Evolutionary conservation across 2,329 filamentous ascomycete genomes (phyloP), one percentile per base, ranked within the genome.

Genomic region (Penicillium expansum): DNA sequence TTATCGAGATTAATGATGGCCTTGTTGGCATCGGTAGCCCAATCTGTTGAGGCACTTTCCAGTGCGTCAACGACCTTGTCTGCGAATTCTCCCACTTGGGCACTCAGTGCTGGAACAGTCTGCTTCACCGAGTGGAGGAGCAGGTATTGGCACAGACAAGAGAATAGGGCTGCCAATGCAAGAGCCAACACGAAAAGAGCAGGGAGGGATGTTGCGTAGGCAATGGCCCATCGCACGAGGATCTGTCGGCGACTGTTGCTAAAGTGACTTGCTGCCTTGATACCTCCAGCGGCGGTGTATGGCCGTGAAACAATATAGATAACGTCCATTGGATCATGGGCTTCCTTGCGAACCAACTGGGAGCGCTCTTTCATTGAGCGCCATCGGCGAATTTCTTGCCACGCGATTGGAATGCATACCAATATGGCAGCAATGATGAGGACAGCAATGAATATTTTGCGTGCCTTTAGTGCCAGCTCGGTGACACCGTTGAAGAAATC

Each of bases 131-230:
- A 79, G 60, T 80, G 83, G 52, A 96, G 83, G n/a, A 97, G 79
- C 53, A 93, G 81, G 63, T 83, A 89, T 77, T 96, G 92, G 72
- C 89, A 94, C 35, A 92, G 79, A 72, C 91, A 95, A 24, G 89
- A 86, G 66, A 96, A 84, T 44, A 95, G 83, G 3, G 92, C 92
- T 1, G 92, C 91, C 10, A 95, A 69, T 10, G 89, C 92, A 39
- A 97, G 85, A 5, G 88, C 87, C 7, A 97, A 82, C 6, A 97
- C 84, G 67, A 97, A 92, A n/a, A 97, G 79, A 18, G 92, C 92
- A 0, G 91, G 85, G 0, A 88, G 77, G 0, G 92, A 92, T 0
- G 92, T 96, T n/a, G 86, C 87, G 71, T 97, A 97, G 9, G 92
- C 90, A 61, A 94, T 80, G 51, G 86, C 85, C 92, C 92, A 97